phyloP scores from a whole-genome alignment of 768 basidiomycete genomes.

The Boletales sp. region DNA sequence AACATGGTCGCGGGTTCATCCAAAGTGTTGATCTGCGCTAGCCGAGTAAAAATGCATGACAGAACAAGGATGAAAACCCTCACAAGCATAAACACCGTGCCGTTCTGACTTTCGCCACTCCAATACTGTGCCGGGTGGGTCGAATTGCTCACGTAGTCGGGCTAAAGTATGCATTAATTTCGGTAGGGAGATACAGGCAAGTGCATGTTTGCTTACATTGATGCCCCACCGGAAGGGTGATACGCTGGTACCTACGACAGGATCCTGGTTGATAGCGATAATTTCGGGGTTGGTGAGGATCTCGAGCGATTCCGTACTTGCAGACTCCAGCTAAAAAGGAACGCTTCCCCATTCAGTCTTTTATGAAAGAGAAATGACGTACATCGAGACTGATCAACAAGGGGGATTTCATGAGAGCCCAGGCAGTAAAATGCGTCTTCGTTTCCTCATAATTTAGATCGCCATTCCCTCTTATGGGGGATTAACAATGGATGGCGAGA shows the following conservation, averaged over 20 bases:
- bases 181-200: neutral
- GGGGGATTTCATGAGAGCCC: conserved; percentile 70
- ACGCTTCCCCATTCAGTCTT: neutral
- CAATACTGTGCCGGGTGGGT: conserved; percentile 68
- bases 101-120: conserved; percentile 64
- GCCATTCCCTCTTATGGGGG: conserved; percentile 52
- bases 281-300: conserved; percentile 64
- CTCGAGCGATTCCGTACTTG: conserved; percentile 47
- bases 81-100: conserved; percentile 66
- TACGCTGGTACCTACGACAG: conserved; percentile 55
- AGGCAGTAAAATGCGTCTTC: conserved; percentile 69
- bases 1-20: conserved; percentile 53
- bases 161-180: conserved; percentile 15
- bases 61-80: conserved; percentile 5
- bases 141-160: conserved; percentile 36
- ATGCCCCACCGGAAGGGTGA: conserved; percentile 69
- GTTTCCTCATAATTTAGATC: conserved; percentile 57
- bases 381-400: conserved; percentile 61
- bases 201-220: conserved; percentile 41
- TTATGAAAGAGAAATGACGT: conserved; percentile 15
- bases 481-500: neutral
- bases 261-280: conserved; percentile 67
- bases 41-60: neutral
- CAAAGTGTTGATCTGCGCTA: conserved; percentile 54
- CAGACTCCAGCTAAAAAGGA: conserved; percentile 42